Conservation (phyloP, 2,329 filamentous ascomycete genomes). For the Coccinonectria pachysandricola region DNA sequence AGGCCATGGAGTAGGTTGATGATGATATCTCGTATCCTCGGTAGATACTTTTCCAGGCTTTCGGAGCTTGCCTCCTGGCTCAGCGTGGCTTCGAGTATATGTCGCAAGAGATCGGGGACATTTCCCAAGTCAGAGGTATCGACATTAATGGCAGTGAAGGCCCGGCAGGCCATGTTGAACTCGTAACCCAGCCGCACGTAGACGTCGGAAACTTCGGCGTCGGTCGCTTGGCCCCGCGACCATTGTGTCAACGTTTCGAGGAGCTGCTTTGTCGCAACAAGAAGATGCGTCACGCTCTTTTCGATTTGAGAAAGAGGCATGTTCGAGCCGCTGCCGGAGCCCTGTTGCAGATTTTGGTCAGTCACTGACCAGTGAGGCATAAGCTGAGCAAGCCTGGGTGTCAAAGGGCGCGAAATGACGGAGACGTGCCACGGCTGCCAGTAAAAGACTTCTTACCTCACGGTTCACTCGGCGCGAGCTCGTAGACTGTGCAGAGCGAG, state of each 20-base stretch:
- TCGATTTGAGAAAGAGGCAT: constrained; percentile 89
- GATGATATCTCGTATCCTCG: constrained; percentile 93
- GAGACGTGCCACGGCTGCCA: too few relatives aligned
- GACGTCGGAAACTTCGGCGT: constrained; percentile 93
- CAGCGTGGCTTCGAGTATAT: constrained; percentile 88
- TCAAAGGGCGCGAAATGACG: too few relatives aligned
- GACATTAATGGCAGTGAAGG: constrained; percentile 93
- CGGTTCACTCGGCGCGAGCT: constrained; percentile 23
- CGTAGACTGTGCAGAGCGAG: constrained; percentile 43
- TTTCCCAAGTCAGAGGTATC: constrained; percentile 91
- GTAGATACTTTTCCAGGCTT: constrained; percentile 87
- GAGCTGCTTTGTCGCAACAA: constrained; percentile 95
- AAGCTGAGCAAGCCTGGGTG: too few relatives aligned
- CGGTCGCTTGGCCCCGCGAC: constrained; percentile 85
- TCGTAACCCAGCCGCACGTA: constrained; percentile 97
- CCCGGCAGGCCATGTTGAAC: constrained; percentile 97
- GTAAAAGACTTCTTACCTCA: constrained; percentile 20
- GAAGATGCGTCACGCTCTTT: constrained; percentile 94
- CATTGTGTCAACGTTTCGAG: constrained; percentile 96
- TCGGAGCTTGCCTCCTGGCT: constrained; percentile 93
- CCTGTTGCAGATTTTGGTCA: too few relatives aligned
- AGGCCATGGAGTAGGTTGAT: constrained; percentile 93
- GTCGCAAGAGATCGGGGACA: constrained; percentile 80
- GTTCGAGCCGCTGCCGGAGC: constrained; percentile 52
- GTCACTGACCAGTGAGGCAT: too few relatives aligned